Evolutionary conservation across 2,329 filamentous ascomycete genomes (phyloP), one percentile per base, ranked within the genome.

Genomic region (Aspergillus fumigatiaffinis): DNA sequence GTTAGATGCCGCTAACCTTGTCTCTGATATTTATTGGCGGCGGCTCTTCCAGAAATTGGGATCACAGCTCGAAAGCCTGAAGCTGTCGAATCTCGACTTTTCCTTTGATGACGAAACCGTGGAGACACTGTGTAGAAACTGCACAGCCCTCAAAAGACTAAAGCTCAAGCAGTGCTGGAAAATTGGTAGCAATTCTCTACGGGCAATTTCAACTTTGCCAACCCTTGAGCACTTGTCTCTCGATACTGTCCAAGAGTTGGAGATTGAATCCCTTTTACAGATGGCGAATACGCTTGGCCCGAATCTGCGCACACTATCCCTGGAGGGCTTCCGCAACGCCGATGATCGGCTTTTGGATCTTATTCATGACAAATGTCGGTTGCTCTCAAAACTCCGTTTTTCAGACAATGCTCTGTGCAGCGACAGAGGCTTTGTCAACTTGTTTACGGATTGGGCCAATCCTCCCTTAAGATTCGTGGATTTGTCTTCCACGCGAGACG

Each of bases 131-230:
- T 79, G 81, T 25, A 77, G 80, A 6, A 76, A 82, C 58, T 93
- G 90, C 64, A 86, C 87, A 0, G 82, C 85, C 23, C 79, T 97
- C 14, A 80, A 79, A 50, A 87, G 89, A 3, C 79, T 97, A 52
- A 97, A 96, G 74, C 78, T 97, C 38, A 86, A 86, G 64, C 85
- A 91, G 68, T 96, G 94, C 72, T 89, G 91, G 67, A 84, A 87
- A 60, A 77, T 94, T 21, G 87, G 85, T 0, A 81, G 86, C 55
- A 76, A 80, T 12, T 87, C 89, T 10, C 77, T 97, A 49, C 76
- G 81, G 50, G 78, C 83, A 3, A 85, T 97, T 44, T 82, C 84
- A 2, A 75, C 81, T 0, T 70, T 96, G 42, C 66, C 79, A 12
- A 78, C 80, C 0, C 82, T 97, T 1, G 79, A 90, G 68, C 89